phyloP scores from a whole-genome alignment of 352 stramenopile species.

The Globisporangium viniferum region DNA sequence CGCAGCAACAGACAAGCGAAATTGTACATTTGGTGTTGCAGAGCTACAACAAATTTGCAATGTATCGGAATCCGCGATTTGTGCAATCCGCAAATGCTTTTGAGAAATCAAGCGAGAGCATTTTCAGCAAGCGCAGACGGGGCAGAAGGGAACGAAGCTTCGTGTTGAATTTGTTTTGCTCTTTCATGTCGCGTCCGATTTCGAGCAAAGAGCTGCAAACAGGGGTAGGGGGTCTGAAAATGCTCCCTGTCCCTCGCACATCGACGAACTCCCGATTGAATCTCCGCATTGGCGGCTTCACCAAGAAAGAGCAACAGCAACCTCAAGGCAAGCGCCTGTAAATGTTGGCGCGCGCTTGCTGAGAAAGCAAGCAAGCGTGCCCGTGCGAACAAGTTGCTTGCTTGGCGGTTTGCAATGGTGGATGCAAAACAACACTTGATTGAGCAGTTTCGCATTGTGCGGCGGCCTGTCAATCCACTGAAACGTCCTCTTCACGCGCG shows the following conservation, averaged over 20 bases:
- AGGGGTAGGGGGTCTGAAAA: background rate
- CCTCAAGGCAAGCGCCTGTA: too few relatives aligned
- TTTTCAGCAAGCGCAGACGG: constrained; percentile 2
- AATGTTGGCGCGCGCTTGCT: too few relatives aligned
- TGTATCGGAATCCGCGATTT: too few relatives aligned
- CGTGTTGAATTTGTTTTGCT: background rate
- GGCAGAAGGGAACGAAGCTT: background rate
- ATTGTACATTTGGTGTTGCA: too few relatives aligned
- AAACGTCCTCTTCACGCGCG: background rate
- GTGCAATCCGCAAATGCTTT: too few relatives aligned
- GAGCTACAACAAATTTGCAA: too few relatives aligned
- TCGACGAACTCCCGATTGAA: too few relatives aligned
- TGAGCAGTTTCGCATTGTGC: background rate
- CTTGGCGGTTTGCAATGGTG: background rate
- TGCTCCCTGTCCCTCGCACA: background rate
- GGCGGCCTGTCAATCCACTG: background rate
- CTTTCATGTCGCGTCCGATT: constrained; percentile 3
- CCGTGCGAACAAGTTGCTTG: background rate
- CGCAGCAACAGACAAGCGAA: too few relatives aligned
- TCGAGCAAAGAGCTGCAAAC: background rate
- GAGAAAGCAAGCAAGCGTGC: too few relatives aligned
- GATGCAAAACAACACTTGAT: too few relatives aligned
- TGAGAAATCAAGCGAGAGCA: background rate
- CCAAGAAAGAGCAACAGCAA: too few relatives aligned
- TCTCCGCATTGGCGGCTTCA: too few relatives aligned